Evolutionary conservation across 805 yeast species (phyloP).

Genomic region (Metschnikowia picachoensis): DNA sequence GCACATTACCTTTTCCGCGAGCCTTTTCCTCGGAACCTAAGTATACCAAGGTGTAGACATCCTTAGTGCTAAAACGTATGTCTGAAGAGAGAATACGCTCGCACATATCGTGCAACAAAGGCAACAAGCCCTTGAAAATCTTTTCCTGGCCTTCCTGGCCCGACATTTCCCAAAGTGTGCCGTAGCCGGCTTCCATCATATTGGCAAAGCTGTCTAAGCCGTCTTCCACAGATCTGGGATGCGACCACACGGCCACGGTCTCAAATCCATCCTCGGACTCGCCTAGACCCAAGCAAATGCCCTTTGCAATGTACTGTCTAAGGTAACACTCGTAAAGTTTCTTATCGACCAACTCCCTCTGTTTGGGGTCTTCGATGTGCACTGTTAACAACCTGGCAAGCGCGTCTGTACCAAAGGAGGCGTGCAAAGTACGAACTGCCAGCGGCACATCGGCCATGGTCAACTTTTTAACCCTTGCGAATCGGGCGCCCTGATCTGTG

Average conservation of each 20-base stretch:
- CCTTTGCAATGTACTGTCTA: slow-evolving; percentile 47
- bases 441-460: slow-evolving; percentile 22
- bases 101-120: slow-evolving; percentile 46
- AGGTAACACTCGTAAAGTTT: slow-evolving; percentile 48
- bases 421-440: slow-evolving; percentile 37
- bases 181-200: slow-evolving; percentile 51
- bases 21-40: slow-evolving; percentile 43
- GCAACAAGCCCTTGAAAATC: slow-evolving; percentile 48
- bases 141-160: slow-evolving; percentile 47
- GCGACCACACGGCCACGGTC: slow-evolving; percentile 53
- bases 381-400: slow-evolving; percentile 26
- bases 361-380: slow-evolving; percentile 11
- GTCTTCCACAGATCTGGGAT: slow-evolving; percentile 39
- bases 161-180: slow-evolving; percentile 45
- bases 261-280: slow-evolving; percentile 44
- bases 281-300: slow-evolving; percentile 47
- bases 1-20: slow-evolving; percentile 54
- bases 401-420: slow-evolving; percentile 33
- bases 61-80: slow-evolving; percentile 32
- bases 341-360: slow-evolving; percentile 9
- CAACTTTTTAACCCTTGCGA: slow-evolving; percentile 10
- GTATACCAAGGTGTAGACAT: slow-evolving; percentile 42
- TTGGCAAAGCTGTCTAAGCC: slow-evolving; percentile 45
- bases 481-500: not conserved
- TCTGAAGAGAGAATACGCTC: slow-evolving; percentile 44